Base-by-base conservation (phyloP, 371 early-diverging fungal genomes). In the Circinella minor region DNA sequence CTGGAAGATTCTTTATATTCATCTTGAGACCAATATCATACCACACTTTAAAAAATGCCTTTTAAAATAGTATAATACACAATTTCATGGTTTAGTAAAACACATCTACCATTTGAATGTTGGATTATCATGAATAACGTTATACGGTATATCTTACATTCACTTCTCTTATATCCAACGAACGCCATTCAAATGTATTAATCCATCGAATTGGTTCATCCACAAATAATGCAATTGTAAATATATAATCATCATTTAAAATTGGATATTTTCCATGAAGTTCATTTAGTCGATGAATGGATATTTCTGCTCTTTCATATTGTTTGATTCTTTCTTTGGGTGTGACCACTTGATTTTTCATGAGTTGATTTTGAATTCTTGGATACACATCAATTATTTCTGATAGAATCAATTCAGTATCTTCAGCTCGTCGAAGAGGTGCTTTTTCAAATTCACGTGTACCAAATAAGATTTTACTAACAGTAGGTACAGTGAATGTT, bases 1-100 rank as follows among this genome's bases (percentile, higher is more conserved):
- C 71, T 3, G 86, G 88, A 47, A 88, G 86, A 69, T 81, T 75
- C 63, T 82, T 76, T 36, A 88, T 86, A 11, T 77, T 73, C 84
- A 86, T 82, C 17, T 73, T 64, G 14, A 63, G 63, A 0, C 84
- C 84, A 63, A 77, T 69, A 39, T 74, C 68, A 36, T 69, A 71
- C 86, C 87, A 88, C 0, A 84, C 70, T 18, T 69, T 79, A 55
- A 79, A 83, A 57, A 74, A 68, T 11, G 77, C 77, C 76, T 77
- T 55, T 17, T 18, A 55, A 55, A 15, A 14, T 8, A n/a, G 1
- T 55, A 8, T 10, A 55, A 1, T 8, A 55, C 1, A 15, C 20
- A 34, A 34, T 34, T 57, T 27, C 1, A 2, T 51, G n/a, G 15
- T 5, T 51, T 13, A 14, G 51, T 7, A 57, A 57, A 43, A 1